Evolutionary conservation across 2,329 filamentous ascomycete species (phyloP).

Genomic region (Claviceps sp.): DNA sequence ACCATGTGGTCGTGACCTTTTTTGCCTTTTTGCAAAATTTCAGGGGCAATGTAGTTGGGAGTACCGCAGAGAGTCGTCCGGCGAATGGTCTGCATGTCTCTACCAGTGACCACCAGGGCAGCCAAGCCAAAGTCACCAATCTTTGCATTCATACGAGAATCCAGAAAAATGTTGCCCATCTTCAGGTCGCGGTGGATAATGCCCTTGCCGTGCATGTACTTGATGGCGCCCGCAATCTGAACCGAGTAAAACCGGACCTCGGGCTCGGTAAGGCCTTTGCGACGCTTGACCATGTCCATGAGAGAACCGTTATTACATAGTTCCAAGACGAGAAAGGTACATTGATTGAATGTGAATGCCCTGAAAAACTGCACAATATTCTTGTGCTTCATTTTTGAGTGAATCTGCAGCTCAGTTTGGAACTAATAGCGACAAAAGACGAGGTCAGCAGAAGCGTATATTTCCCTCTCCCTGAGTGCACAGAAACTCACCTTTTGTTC

Average conservation of each 20-base stretch:
- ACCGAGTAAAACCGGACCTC: constrained; percentile 90
- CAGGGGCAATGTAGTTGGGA: constrained; percentile 95
- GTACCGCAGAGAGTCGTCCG: constrained; percentile 93
- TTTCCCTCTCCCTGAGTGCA: background rate
- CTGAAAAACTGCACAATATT: constrained; percentile 94
- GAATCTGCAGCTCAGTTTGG: constrained; percentile 83
- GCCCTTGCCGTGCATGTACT: constrained; percentile 91
- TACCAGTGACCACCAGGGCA: constrained; percentile 79
- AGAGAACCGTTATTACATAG: constrained; percentile 90
- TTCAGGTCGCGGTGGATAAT: constrained; percentile 96
- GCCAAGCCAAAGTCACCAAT: constrained; percentile 95
- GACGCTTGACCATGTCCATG: constrained; percentile 93
- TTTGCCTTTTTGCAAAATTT: constrained; percentile 87
- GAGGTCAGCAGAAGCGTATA: background rate
- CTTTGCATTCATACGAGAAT: constrained; percentile 92
- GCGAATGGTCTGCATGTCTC: constrained; percentile 71
- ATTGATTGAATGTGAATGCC: constrained; percentile 79
- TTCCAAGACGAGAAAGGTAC: constrained; percentile 88
- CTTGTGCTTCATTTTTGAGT: constrained; percentile 92
- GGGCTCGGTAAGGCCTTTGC: constrained; percentile 80
- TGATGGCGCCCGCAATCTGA: constrained; percentile 91
- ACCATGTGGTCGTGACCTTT: constrained; percentile 96
- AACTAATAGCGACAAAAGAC: constrained; percentile 29
- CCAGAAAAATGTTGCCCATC: constrained; percentile 95
- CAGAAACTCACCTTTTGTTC: constrained; percentile 56